Evolutionary conservation across 1,139 yeast genomes (phyloP), one percentile per base, ranked within the genome.

Genomic region (Meyerozyma elateridarum): DNA sequence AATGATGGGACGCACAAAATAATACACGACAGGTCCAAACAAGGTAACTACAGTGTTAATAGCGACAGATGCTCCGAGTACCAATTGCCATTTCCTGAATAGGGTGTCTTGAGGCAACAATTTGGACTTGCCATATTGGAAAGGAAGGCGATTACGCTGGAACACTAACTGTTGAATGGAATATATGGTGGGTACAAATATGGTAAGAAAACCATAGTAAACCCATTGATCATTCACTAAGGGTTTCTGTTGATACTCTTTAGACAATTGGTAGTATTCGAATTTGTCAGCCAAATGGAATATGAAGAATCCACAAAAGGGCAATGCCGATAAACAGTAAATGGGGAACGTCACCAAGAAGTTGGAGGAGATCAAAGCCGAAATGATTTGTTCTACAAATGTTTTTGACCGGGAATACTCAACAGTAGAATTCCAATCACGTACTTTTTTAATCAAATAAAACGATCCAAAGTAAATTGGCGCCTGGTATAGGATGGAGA

Each of bases 201-300:
- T 7, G 1, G 36, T 19, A 11, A 61, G 42, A 21, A 63, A 51
- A 67, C 73, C 71, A 45, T 61, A 69, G 47, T 66, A 80, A 4
- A 79, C 67, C 61, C 73, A 76, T 36, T 70, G 66, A 48, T 82
- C 91, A 46, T 80, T 83, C 33, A 79, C 51, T 33, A 70, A 64
- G 1, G 84, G 80, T 36, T 64, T 67, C 33, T 71, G 72, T 32
- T 69, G 56, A 42, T 64, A 69, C 61, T 76, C 61, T 51, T 72
- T 57, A 45, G 74, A 48, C 55, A 70, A 39, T 45, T 55, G 43
- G 39, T 57, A 62, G 39, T 58, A 65, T 25, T 61, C 52, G 21
- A 40, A 42, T 19, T 42, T 41, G 24, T 56, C 46, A 9, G 60
- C 53, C 25, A 56, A 49, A 38, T 57, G 68, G 28, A 48, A 46